Conservation (phyloP, 2,329 filamentous ascomycete genomes). For the Colletotrichum tabaci region DNA sequence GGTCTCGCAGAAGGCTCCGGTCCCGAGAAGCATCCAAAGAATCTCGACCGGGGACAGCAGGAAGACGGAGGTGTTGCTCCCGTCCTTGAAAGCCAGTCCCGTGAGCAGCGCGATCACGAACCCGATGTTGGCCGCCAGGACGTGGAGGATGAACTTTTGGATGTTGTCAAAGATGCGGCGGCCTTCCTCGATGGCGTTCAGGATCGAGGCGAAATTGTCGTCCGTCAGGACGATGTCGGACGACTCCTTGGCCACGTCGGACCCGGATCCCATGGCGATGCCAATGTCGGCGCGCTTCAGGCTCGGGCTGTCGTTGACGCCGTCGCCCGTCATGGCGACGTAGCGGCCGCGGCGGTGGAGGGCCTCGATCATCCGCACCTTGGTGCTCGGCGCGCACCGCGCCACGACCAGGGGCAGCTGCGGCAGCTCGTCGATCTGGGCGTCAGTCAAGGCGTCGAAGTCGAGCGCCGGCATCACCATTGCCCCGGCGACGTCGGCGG, state of each 20-base stretch:
- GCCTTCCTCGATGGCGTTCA: constrained; percentile 80
- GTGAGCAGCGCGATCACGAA: constrained; percentile 78
- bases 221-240: constrained; percentile 79
- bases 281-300: constrained; percentile 78
- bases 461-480: constrained; percentile 79
- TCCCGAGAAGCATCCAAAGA: constrained; percentile 86
- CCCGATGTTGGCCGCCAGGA: constrained; percentile 78
- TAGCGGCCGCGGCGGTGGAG: constrained; percentile 75
- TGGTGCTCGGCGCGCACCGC: constrained; percentile 76
- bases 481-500: constrained; percentile 68
- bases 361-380: constrained; percentile 80
- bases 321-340: constrained; percentile 81
- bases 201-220: constrained; percentile 80
- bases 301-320: constrained; percentile 79
- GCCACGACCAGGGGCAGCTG: constrained; percentile 76
- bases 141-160: constrained; percentile 79
- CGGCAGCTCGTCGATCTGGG: constrained; percentile 73
- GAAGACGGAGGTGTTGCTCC: constrained; percentile 75
- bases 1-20: constrained; percentile 81
- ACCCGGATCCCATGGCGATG: constrained; percentile 80
- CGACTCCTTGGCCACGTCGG: constrained; percentile 80
- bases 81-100: constrained; percentile 79
- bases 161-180: constrained; percentile 82
- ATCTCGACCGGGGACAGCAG: constrained; percentile 81
- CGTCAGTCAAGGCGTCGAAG: constrained; percentile 75